phyloP scores from a whole-genome alignment of 495 filamentous ascomycete species.

The Neurospora cerealis region DNA sequence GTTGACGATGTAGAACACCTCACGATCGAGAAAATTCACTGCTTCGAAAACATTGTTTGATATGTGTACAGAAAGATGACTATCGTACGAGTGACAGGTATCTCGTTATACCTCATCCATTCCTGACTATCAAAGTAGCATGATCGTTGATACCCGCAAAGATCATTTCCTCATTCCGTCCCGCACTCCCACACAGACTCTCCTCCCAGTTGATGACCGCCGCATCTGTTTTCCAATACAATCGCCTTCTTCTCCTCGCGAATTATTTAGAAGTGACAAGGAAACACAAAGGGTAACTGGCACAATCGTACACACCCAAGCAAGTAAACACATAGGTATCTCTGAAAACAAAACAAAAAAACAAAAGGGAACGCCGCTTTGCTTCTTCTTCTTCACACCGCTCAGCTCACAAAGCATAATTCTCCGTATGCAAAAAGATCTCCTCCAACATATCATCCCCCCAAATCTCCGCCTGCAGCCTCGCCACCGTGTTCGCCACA shows the following conservation, averaged over 20 bases:
- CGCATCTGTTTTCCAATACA: background rate
- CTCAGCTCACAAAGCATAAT: conserved; percentile 62
- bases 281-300: background rate
- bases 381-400: background rate
- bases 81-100: background rate
- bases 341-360: background rate
- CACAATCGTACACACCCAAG: background rate
- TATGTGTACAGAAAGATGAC: background rate
- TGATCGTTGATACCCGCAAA: background rate
- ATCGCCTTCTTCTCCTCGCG: background rate
- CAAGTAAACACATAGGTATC: background rate
- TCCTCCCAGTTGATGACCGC: background rate
- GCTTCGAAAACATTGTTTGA: background rate
- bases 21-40: background rate
- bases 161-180: background rate
- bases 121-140: background rate
- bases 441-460: conserved; percentile 68
- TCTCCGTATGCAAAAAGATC: conserved; percentile 91
- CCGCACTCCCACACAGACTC: background rate
- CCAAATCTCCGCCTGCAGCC: conserved; percentile 75
- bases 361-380: background rate
- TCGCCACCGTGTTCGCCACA: conserved; percentile 72
- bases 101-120: background rate
- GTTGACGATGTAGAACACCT: background rate
- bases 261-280: background rate